phyloP scores from a whole-genome alignment of 495 filamentous ascomycete species.

The Corynascus novoguineensis region DNA sequence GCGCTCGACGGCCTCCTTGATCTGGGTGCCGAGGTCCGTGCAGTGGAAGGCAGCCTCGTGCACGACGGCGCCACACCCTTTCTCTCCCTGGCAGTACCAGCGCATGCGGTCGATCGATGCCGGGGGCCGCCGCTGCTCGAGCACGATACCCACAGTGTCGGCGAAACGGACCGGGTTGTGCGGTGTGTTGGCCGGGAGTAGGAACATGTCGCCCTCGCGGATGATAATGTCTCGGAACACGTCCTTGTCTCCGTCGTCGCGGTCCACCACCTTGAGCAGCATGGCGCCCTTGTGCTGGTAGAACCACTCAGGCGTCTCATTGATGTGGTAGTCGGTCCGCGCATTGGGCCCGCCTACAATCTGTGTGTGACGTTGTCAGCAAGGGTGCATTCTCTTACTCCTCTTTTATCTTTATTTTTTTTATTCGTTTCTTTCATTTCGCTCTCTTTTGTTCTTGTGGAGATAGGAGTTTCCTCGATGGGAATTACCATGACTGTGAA shows the following conservation, averaged over 20 bases:
- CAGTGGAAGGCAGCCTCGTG: constrained; percentile 85
- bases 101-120: constrained; percentile 70
- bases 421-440: too few species aligned
- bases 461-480: too few species aligned
- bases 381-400: too few species aligned
- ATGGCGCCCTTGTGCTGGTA: constrained; percentile 92
- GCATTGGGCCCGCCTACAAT: constrained; percentile 96
- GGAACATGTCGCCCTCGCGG: constrained; percentile 88
- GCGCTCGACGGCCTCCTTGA: constrained; percentile 83
- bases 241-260: constrained; percentile 47
- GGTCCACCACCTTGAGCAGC: constrained; percentile 84
- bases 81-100: constrained; percentile 72
- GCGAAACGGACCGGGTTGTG: constrained; percentile 68
- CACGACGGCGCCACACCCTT: constrained; percentile 62
- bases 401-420: too few species aligned
- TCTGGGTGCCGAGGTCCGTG: constrained; percentile 91
- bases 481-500: constrained; percentile 69
- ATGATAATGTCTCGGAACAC: constrained; percentile 81
- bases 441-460: too few species aligned
- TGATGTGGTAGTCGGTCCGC: constrained; percentile 97
- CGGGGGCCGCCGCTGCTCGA: constrained; percentile 77
- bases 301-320: constrained; percentile 94
- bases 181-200: constrained; percentile 84
- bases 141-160: constrained; percentile 70
- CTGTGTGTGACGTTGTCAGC: constrained; percentile 41